Evolutionary conservation across 2,329 filamentous ascomycete species (phyloP).

Genomic region (Graphilbum sp.): DNA sequence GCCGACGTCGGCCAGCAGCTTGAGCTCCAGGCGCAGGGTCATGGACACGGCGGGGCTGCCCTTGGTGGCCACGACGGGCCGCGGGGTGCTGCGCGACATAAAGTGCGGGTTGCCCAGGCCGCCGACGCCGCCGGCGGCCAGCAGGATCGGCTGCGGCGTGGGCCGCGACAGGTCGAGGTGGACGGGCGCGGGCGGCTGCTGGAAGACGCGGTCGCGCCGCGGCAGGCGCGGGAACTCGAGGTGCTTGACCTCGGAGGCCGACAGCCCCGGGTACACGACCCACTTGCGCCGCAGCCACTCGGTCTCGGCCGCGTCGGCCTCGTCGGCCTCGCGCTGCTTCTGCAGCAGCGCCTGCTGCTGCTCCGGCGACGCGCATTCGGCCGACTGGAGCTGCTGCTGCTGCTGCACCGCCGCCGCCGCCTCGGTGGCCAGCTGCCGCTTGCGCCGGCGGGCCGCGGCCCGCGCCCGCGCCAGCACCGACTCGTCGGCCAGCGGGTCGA

Average conservation of each 20-base stretch:
- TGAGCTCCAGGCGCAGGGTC: constrained; percentile 75
- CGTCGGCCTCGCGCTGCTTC: constrained; percentile 24
- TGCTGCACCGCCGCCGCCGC: background rate
- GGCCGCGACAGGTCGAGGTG: constrained; percentile 56
- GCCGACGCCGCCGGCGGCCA: constrained; percentile 76
- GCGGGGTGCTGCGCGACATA: constrained; percentile 52
- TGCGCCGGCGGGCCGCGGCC: constrained; percentile 2
- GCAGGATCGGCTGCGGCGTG: constrained; percentile 67
- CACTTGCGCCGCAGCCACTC: constrained; percentile 52
- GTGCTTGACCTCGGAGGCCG: constrained; percentile 47
- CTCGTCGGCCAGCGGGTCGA: constrained; percentile 63
- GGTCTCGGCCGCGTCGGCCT: constrained; percentile 22
- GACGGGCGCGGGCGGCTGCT: constrained; percentile 59
- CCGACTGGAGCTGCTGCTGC: background rate
- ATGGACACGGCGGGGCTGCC: constrained; percentile 68
- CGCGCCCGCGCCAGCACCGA: constrained; percentile 14
- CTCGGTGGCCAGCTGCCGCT: background rate
- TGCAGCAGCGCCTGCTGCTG: constrained; percentile 23
- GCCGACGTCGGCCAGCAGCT: constrained; percentile 87
- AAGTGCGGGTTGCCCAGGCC: constrained; percentile 93
- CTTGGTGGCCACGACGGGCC: constrained; percentile 76
- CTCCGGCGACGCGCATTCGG: constrained; percentile 14
- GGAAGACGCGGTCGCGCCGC: constrained; percentile 34
- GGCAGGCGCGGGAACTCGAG: constrained; percentile 34
- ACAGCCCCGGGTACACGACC: constrained; percentile 69